Evolutionary conservation across 805 yeast species (phyloP), one percentile per base, ranked within the genome.

Genomic region (Saitoella complicata): DNA sequence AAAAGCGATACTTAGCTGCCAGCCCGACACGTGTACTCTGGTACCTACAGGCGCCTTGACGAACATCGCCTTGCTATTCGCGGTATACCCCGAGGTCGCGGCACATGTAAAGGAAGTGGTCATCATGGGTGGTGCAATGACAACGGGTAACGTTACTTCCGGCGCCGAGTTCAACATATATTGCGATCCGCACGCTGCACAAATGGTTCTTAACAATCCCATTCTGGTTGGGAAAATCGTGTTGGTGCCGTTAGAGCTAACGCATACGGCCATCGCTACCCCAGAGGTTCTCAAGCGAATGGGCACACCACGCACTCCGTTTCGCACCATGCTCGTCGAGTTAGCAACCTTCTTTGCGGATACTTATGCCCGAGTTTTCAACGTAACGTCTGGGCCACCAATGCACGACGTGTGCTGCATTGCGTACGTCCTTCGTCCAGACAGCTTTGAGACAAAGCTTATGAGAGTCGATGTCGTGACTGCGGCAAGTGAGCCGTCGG

Each of bases 11-110:
- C 49, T 62, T 21, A 46, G 58, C 2, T 21, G 21, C 21, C 57
- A 72, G 48, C 60, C 66, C 1, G 73, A 73, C 9, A 66, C 72
- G 34, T 55, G 84, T 3, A 69, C 78, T 33, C 57, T 84, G 1
- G 75, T 79, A 1, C 82, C 86, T 6, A 76, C 86, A 0, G 95
- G 94, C 0, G 73, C 94, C 0, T 62, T 80, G 52, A 85, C 95
- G 4, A 80, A 84, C 54, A 57, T 81, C 10, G 78, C 86, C 0
- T 56, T 66, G 2, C 62, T 85, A 37, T 66, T 80, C 35, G 51
- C 57, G 30, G 60, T 60, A 38, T 69, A 71, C 52, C 93, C 94
- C 0, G 71, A 73, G 13, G 53, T 73, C 10, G 69, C 63, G 45
- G 39, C 58, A 1, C 65, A 69, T 43, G 65, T 85, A 43, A 68